Percentiles rank a stretch among this genome's conserved stretches.
Conservation (phyloP, 2,329 filamentous ascomycete genomes). For the Trichophyton mentagrophytes region DNA sequence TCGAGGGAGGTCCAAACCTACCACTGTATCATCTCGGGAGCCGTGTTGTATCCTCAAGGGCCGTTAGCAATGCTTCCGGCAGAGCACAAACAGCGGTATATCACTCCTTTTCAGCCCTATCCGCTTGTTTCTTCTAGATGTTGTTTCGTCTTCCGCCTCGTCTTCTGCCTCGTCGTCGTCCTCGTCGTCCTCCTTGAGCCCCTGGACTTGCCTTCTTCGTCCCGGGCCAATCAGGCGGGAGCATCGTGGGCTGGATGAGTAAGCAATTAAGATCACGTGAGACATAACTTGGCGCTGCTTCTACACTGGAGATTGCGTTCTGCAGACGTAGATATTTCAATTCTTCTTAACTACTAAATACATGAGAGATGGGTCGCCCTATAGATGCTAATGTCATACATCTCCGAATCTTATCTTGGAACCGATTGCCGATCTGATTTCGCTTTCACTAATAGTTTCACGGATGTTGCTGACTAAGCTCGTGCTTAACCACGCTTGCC, state of each 20-base stretch:
- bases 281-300: too few relatives aligned
- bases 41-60: background rate
- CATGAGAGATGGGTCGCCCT: too few relatives aligned
- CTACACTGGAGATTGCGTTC: too few relatives aligned
- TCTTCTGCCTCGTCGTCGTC: background rate
- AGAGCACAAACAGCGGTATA: background rate
- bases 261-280: background rate
- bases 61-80: background rate
- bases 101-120: too few relatives aligned
- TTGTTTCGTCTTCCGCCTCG: background rate
- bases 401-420: too few relatives aligned
- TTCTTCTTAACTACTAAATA: too few relatives aligned
- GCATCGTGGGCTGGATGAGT: background rate
- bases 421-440: too few relatives aligned
- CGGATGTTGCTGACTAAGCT: too few relatives aligned
- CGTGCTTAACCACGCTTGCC: background rate
- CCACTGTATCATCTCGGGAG: background rate
- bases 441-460: too few relatives aligned
- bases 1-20: background rate
- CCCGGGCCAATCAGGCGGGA: background rate
- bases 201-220: background rate
- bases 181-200: background rate
- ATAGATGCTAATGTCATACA: too few relatives aligned
- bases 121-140: background rate
- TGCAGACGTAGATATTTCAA: too few relatives aligned